phyloP scores from a whole-genome alignment of 257 asterid genomes.

The Solanum pimpinellifolium region DNA sequence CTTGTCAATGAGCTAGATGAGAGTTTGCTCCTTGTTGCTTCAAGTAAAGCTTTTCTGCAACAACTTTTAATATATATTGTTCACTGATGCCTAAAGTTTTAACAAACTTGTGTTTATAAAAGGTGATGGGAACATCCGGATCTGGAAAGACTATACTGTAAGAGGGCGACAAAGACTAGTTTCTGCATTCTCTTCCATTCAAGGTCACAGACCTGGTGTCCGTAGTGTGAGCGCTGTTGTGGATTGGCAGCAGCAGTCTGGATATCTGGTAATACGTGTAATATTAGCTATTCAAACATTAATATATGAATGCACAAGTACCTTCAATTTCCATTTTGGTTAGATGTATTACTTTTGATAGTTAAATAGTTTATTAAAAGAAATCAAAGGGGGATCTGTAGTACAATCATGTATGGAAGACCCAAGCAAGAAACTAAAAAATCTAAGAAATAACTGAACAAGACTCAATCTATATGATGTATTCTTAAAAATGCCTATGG shows the following conservation, averaged over 20 bases:
- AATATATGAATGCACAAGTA: not conserved
- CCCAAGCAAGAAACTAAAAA: not conserved
- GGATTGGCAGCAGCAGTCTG: slow-evolving; percentile 99
- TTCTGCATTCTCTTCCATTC: slow-evolving; percentile 84
- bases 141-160: slow-evolving; percentile 81
- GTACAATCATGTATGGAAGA: not conserved
- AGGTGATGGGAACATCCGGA: slow-evolving; percentile 91
- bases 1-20: slow-evolving; percentile 89
- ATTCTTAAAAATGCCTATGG: not conserved
- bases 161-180: slow-evolving; percentile 76
- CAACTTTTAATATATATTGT: slow-evolving; percentile 1
- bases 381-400: not conserved
- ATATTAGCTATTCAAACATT: not conserved
- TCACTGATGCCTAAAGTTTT: not conserved
- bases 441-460: not conserved
- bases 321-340: not conserved
- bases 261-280: slow-evolving; percentile 34
- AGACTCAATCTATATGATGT: not conserved
- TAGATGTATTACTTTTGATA: not conserved
- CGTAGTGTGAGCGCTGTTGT: slow-evolving; percentile 89
- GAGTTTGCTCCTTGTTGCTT: slow-evolving; percentile 93
- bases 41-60: slow-evolving; percentile 45
- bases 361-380: not conserved
- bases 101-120: slow-evolving; percentile 1
- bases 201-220: slow-evolving; percentile 78